These are phyloP conservation scores for Penicillium maclennaniae DNA, from an alignment of 495 filamentous ascomycete genomes.

Conservation along the genomic window DNA sequence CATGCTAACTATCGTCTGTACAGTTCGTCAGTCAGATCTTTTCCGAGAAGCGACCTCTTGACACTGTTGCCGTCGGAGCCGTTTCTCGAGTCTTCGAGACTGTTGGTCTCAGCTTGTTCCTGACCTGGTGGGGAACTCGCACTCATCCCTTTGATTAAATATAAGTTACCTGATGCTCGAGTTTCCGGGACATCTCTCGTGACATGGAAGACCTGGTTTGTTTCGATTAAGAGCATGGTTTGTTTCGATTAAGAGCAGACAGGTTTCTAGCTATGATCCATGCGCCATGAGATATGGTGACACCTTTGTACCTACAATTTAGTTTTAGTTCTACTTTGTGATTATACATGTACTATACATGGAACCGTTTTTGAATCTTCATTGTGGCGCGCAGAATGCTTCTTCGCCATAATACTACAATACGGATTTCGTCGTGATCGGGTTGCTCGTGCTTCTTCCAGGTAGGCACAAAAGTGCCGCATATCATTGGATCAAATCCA, in stretches of 20 bases:
- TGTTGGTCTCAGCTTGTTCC: slow-evolving; percentile 82
- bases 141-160: slow-evolving; percentile 74
- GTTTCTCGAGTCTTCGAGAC: slow-evolving; percentile 87
- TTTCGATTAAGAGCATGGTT: not conserved
- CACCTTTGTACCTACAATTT: slow-evolving; percentile 3
- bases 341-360: slow-evolving; percentile 9
- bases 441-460: not conserved
- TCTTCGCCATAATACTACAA: not conserved
- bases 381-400: not conserved
- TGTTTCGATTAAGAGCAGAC: not conserved
- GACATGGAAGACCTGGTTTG: not conserved
- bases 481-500: not conserved
- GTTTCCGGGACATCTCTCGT: not conserved
- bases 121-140: slow-evolving; percentile 96
- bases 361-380: not conserved
- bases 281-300: not conserved
- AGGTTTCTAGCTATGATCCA: not conserved
- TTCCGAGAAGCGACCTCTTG: slow-evolving; percentile 84
- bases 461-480: not conserved
- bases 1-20: slow-evolving; percentile 1
- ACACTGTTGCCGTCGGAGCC: slow-evolving; percentile 81
- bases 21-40: slow-evolving; percentile 84
- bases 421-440: not conserved
- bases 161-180: not conserved
- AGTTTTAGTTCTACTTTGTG: not conserved